Conservation (phyloP, 805 yeast genomes). For the Teunomyces stri region DNA sequence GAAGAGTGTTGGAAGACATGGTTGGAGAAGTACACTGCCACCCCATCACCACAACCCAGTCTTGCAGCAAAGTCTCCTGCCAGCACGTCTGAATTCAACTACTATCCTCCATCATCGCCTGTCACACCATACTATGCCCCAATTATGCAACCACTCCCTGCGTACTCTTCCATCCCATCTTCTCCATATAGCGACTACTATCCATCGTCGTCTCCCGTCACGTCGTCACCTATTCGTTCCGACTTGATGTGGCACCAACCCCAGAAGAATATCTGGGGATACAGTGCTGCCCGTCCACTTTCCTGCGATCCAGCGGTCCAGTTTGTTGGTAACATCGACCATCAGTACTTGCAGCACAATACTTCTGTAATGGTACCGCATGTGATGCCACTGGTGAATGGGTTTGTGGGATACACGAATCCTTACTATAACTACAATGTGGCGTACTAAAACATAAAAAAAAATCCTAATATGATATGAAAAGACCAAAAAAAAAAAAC, state of each 20-base stretch:
- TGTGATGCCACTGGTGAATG: slow-evolving; percentile 8
- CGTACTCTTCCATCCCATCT: slow-evolving; percentile 2
- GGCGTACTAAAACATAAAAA: slow-evolving; percentile 12
- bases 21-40: slow-evolving; percentile 30
- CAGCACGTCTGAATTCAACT: slow-evolving; percentile 9
- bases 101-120: slow-evolving; percentile 24
- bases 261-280: slow-evolving; percentile 22
- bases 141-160: background rate
- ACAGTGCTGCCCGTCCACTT: slow-evolving; percentile 15
- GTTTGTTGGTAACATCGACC: slow-evolving; percentile 15
- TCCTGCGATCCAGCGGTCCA: slow-evolving; percentile 18
- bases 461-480: background rate
- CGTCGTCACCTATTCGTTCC: slow-evolving; percentile 20
- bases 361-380: slow-evolving; percentile 5
- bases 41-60: slow-evolving; percentile 11
- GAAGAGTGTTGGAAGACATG: slow-evolving; percentile 47
- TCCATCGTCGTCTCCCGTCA: slow-evolving; percentile 20
- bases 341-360: slow-evolving; percentile 4
- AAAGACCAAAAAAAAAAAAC: background rate
- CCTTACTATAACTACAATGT: slow-evolving; percentile 36
- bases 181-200: slow-evolving; percentile 10
- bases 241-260: slow-evolving; percentile 4
- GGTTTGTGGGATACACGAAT: slow-evolving; percentile 35
- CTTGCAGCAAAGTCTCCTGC: slow-evolving; percentile 13
- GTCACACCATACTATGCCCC: slow-evolving; percentile 18